These are phyloP conservation scores for Aspergillus ruber DNA, from an alignment of 2,329 filamentous ascomycete genomes.

Conservation along the genomic window DNA sequence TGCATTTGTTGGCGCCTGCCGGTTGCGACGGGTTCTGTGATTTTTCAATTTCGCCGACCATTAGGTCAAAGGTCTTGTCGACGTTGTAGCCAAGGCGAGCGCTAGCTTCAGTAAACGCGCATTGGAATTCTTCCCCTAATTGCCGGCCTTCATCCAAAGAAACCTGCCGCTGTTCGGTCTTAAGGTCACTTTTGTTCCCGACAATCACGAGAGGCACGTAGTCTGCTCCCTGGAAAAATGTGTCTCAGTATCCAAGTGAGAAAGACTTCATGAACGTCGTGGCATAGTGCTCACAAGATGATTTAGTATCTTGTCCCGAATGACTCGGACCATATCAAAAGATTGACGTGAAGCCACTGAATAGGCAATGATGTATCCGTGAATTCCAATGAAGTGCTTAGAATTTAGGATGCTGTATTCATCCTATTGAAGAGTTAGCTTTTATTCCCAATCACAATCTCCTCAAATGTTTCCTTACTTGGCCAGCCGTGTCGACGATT, in stretches of 20 bases:
- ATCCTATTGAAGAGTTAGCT: conserved; percentile 53
- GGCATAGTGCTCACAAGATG: conserved; percentile 61
- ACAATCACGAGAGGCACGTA: conserved; percentile 90
- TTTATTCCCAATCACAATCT: background rate
- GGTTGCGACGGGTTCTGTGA: conserved; percentile 84
- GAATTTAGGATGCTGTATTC: conserved; percentile 98
- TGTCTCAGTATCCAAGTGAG: conserved; percentile 3
- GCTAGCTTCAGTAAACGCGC: conserved; percentile 90
- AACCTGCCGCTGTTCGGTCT: conserved; percentile 88
- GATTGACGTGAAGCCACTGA: conserved; percentile 91
- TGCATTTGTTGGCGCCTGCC: conserved; percentile 71
- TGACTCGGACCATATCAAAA: conserved; percentile 95
- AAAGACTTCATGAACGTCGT: background rate
- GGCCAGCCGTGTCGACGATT: conserved; percentile 96
- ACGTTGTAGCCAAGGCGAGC: conserved; percentile 95
- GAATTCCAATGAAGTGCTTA: conserved; percentile 98
- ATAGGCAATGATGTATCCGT: conserved; percentile 98
- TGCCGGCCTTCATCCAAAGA: conserved; percentile 76
- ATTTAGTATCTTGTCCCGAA: conserved; percentile 94
- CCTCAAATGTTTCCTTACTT: conserved; percentile 49
- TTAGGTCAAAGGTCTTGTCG: conserved; percentile 80
- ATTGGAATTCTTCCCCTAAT: conserved; percentile 78
- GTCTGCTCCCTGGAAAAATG: conserved; percentile 65
- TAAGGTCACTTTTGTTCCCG: conserved; percentile 93
- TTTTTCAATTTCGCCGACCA: conserved; percentile 94